These are phyloP conservation scores for Pontederia paniculata DNA, from an alignment of 176 grass and related monocot species.

Conservation along the genomic window DNA sequence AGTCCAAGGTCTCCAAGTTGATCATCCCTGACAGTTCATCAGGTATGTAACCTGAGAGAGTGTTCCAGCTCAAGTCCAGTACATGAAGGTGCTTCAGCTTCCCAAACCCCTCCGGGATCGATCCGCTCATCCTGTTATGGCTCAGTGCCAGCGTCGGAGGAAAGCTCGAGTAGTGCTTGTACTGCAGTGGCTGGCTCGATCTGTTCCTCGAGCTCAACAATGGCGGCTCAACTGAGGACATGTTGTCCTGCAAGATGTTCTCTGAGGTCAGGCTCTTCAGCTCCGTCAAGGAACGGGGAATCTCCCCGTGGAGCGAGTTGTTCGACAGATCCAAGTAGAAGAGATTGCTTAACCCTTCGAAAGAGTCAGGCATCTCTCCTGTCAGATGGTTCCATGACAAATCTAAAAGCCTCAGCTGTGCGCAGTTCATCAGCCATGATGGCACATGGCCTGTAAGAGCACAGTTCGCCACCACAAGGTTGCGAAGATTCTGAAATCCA, in stretches of 20 bases:
- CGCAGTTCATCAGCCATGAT: background rate
- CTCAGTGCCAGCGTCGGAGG: background rate
- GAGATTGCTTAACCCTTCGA: background rate
- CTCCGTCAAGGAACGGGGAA: background rate
- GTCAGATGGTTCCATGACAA: background rate
- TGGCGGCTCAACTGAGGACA: background rate
- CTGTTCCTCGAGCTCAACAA: background rate
- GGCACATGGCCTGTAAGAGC: background rate
- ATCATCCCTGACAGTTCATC: background rate
- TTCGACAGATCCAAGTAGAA: background rate
- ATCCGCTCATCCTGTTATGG: background rate
- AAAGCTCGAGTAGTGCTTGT: background rate
- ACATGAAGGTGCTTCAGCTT: background rate
- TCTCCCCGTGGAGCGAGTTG: background rate
- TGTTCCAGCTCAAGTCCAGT: slow-evolving; percentile 3
- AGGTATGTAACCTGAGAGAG: background rate
- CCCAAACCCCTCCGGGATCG: background rate
- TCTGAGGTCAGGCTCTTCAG: background rate
- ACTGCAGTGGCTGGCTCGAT: no score
- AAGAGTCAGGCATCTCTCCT: background rate
- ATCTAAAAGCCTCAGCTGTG: background rate
- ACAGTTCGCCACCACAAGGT: background rate
- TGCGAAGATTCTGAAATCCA: background rate
- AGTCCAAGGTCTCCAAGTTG: slow-evolving; percentile 7
- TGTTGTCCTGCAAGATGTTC: background rate